A percentile compares a stretch with the other conserved stretches of the same genome.
These are phyloP conservation scores for Aspergillus affinis DNA, from an alignment of 495 filamentous ascomycete genomes.

Conservation along the genomic window DNA sequence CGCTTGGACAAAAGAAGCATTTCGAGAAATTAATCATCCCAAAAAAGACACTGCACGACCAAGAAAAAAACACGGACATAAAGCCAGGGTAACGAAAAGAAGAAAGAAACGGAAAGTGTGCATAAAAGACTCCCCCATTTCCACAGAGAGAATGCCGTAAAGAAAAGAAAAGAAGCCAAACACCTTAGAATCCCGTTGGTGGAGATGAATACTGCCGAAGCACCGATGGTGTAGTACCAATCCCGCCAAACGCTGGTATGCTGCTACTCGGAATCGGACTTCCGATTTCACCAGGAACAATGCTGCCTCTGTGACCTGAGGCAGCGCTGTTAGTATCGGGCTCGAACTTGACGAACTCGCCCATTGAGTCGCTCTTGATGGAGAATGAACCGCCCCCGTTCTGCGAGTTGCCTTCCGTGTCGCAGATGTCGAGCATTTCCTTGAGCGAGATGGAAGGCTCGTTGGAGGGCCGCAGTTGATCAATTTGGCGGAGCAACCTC, in stretches of 20 bases:
- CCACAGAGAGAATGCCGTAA: constrained; percentile 10
- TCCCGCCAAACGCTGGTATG: constrained; percentile 45
- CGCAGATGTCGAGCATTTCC: constrained; percentile 86
- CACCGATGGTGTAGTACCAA: constrained; percentile 33
- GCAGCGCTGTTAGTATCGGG: constrained; percentile 45
- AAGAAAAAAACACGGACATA: not conserved
- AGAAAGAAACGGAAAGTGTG: not conserved
- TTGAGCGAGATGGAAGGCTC: constrained; percentile 62
- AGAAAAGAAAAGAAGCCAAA: constrained; percentile 5
- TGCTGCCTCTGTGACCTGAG: constrained; percentile 41
- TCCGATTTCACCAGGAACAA: constrained; percentile 51
- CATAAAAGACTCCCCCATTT: constrained; percentile 2
- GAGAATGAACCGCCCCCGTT: constrained; percentile 89
- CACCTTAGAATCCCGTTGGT: constrained; percentile 37
- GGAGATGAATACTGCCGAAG: constrained; percentile 44
- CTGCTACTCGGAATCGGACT: constrained; percentile 47
- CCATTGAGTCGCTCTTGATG: constrained; percentile 52
- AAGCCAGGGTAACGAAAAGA: constrained; percentile 2
- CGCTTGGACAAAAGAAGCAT: constrained; percentile 13
- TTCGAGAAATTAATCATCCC: constrained; percentile 9
- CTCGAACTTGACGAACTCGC: constrained; percentile 63
- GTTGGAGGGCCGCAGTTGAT: constrained; percentile 52
- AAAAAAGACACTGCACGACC: constrained; percentile 6
- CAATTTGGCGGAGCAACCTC: constrained; percentile 64
- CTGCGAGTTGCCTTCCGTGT: constrained; percentile 80